Evolutionary conservation across 768 basidiomycete species (phyloP), one percentile per base, ranked within the genome.

Genomic region (Megacollybia marginata): DNA sequence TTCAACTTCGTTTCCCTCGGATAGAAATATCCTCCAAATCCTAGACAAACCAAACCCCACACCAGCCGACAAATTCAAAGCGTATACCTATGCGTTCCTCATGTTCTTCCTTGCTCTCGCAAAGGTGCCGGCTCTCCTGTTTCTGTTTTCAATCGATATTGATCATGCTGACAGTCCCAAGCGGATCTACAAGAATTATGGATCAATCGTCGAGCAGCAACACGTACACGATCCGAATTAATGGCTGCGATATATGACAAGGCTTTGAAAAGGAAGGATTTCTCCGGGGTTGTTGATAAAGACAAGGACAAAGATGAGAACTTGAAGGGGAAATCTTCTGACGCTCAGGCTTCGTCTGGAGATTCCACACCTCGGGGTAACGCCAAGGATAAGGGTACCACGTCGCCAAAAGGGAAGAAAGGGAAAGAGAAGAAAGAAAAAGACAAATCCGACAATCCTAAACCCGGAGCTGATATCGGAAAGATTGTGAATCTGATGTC

Each of bases 401-500:
- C 23, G n/a, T n/a, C n/a, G n/a, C n/a, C n/a, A n/a, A 28, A 28
- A 28, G 23, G 23, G 23, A 28, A 28, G 23, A 28, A 40, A 5
- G 38, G 38, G 4, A 40, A 42, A 28, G 2, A 2, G 23, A 48
- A 47, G 45, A 52, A 56, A 18, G 42, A 4, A 19, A 54, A 65
- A 40, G 68, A 62, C 15, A 70, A 69, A 46, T 58, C 52, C 20
- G 40, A 69, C 69, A 52, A 88, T 32, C 78, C 82, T 1, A 84
- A 80, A 56, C 77, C 84, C 1, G 87, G 88, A 15, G 92, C 92
- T 8, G 87, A 92, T 61, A 74, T 88, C 12, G 92, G 92, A 11
- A 92, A 93, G 63, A 89, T 94, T 47, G 88, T 93, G 48, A 90
- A 91, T 55, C 66, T 93, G 34, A 94, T 94, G 89, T 82, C 86